Evolutionary conservation across 2,329 filamentous ascomycete genomes (phyloP), one percentile per base, ranked within the genome.

Genomic region (Fusarium sp.): DNA sequence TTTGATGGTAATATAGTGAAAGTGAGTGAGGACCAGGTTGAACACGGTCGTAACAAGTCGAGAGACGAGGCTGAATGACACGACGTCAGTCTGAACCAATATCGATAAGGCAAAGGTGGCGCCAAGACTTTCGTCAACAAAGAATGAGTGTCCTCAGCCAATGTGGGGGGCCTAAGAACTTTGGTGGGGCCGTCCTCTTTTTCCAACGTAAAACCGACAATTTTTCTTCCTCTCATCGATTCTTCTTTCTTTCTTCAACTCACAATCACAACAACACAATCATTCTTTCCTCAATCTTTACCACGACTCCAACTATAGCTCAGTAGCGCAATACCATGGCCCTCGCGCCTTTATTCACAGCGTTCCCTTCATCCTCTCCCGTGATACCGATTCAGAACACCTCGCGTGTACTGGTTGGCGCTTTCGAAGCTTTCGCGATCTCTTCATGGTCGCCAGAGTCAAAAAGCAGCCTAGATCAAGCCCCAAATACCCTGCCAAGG

Each of bases 351-450:
- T 62, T 51, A 45, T 56, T 68, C 49, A 54, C 40, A 41, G 44
- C 38, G 30, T 38, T 24, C 49, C n/a, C 34, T 32, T 46, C 25
- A 27, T 43, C 40, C 51, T 38, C 25, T 43, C 25, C 43, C 46
- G 73, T 75, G 74, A 76, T 47, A n/a, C 10, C 52, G 15, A 47
- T 55, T 24, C 40, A 53, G 32, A 55, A 38, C 41, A 53, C n/a
- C 10, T 29, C 24, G 27, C 27, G 27, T 54, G 60, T 56, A 56
- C 65, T 55, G 34, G 40, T 73, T 81, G 92, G 93, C 92, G 90
- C 92, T 92, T 92, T 96, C 93, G 93, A 96, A 96, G 93, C 93
- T 94, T 94, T 92, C 83, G 85, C 86, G 90, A 86, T 82, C 85
- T 84, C 70, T 74, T 87, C 80, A 88, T 93, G 90, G 88, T 91